Evolutionary conservation across 2,329 filamentous ascomycete genomes (phyloP), one percentile per base, ranked within the genome.

Genomic region (Xylariaceae sp.): DNA sequence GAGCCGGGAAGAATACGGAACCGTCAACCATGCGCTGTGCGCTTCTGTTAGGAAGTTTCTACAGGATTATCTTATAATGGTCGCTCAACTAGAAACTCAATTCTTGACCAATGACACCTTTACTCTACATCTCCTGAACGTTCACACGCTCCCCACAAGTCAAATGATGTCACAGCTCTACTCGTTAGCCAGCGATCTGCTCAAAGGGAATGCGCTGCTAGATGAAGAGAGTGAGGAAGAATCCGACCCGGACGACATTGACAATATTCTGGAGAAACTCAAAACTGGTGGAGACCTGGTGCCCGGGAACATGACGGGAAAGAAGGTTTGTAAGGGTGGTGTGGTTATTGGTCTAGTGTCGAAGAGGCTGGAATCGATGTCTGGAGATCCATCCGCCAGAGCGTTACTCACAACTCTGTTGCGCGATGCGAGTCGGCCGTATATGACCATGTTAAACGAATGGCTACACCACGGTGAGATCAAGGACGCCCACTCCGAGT

Each of bases 391-490:
- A 3, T 85, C 89, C 1, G 90, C 93, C 16, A 80, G 88, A 48
- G 79, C 83, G 18, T 67, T 98, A 16, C 74, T 98, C 9, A 93
- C 88, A 9, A 85, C 83, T 3, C 67, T 98, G 19, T 66, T 98
- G 32, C 78, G 88, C 42, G 91, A 97, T 63, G 85, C 91, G 1
- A 96, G 90, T 56, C 80, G 85, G 41, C 93, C 93, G 0, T 98
- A 98, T 61, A 96, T 97, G 90, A 78, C 79, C 32, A 98, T 98
- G 93, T 71, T 98, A 46, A 98, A 98, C 57, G 91, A 97, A 63
- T 98, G 93, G 93, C 72, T 98, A 13, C 93, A 98, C 59, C 91
- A 95, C 58, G 93, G 93, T 30, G 89, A 85, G 37, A 97, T 98
- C 63, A 88, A 86, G 57, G 93, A 98, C 61, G 89, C 90, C 0